Evolutionary conservation across 805 yeast genomes (phyloP), one percentile per base, ranked within the genome.

Genomic region (Candida tammaniensis): DNA sequence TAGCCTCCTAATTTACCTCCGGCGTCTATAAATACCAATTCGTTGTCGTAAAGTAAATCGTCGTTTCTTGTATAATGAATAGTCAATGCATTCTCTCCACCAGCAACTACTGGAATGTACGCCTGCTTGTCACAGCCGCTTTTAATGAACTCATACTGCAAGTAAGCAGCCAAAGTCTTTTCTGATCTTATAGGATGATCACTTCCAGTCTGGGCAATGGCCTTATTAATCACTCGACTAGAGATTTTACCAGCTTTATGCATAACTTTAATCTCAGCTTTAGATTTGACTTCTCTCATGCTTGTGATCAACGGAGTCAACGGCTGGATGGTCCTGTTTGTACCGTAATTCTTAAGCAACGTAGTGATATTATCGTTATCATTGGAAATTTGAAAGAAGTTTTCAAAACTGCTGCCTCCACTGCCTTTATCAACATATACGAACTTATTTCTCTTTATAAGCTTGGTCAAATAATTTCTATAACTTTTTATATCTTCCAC

Each of bases 61-160:
- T 93, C 95, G 51, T 93, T 93, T 39, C 95, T 69, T 0, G 96
- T 89, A 57, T 93, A 93, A 59, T 93, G 99, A 40, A 93, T 91
- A 24, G 91, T 85, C 24, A 93, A 62, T 0, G 97, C 87, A 55
- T 93, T 89, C 18, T 74, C 63, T 1, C 98, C 98, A 21, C 95
- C 82, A 4, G 98, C 99, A 3, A 93, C 95, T 7, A 93, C 99
- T 0, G 99, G 98, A 14, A 89, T 76, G 54, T 93, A 93, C 0
- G 97, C 97, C 24, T 83, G 76, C 42, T 76, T 76, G 44, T 86
- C 95, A 58, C 97, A 88, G 1, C 98, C 98, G 17, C 91, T 88
- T 25, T 78, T 69, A 9, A 83, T 75, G 55, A 93, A 91, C 48
- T 80, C 73, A 55, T 86, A 86, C 43, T 91, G 95, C 39, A 93